Base-by-base conservation (phyloP, 352 stramenopile genomes). In the Phytopythium boreale region DNA sequence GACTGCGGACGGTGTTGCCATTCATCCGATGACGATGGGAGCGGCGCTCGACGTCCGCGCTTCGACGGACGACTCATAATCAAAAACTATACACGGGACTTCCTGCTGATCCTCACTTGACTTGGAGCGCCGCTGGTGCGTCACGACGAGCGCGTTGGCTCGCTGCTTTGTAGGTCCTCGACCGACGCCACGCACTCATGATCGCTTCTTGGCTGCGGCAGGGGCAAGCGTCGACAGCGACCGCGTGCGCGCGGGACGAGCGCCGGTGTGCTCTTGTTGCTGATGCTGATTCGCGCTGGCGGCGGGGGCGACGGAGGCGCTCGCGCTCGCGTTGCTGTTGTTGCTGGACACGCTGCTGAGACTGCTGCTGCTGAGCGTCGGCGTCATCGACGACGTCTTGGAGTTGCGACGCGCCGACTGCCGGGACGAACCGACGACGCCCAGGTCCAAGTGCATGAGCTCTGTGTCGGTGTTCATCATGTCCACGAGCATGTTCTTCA, bases 401-500 rank as follows among this genome's bases (percentile, higher is more conserved):
- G 70, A 61, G 15, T 65, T 37, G 11, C 71, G 72, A 34, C 80
- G 71, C 12, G 75, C 69, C 49, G 73, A 80, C 8, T 71, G 31
- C 4, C 78, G 76, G 1, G 62, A 62, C 5, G 68, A 27, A 31
- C 86, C 74, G 0, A 87, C 50, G 7, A 88, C 62, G 0, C 74
- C 79, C 10, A 96, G 72, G 53, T 94, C 84, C 17, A 94, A 63
- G 53, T 96, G 88, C 83, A 96, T 93, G 11, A 96, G 72, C 10
- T 75, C 82, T 1, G 85, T 96, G 66, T 95, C 70, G 2, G 77
- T 88, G 58, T 92, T 90, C 75, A 95, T 82, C 84, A 91, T 94
- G 49, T 94, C 80, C 37, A 87, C 36, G 5, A 96, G 37, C 12
- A 92, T 62, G 1, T 75, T 80, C 62, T 93, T 91, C 53, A 96